Conservation (phyloP, 2,329 filamentous ascomycete genomes). For the Colletotrichum ledebouriae region DNA sequence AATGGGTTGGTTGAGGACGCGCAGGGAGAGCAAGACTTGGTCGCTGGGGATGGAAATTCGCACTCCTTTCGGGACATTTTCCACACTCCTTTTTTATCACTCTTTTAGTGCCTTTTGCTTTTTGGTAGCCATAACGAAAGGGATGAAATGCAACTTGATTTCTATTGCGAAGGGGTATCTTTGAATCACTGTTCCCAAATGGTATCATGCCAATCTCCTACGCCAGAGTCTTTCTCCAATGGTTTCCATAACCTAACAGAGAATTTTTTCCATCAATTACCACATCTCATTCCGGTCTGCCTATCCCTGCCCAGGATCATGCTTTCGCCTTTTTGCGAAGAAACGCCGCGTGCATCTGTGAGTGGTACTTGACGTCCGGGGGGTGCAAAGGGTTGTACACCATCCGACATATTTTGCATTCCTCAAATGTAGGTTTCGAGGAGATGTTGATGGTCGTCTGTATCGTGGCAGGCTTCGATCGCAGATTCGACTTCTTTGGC, state of each 20-base stretch:
- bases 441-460: conserved; percentile 62
- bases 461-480: conserved; percentile 46
- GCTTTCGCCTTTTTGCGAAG: conserved; percentile 7
- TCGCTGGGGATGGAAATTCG: background rate
- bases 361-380: conserved; percentile 59
- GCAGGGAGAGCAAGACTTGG: background rate
- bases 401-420: conserved; percentile 58
- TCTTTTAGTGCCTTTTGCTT: background rate
- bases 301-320: background rate
- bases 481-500: conserved; percentile 24
- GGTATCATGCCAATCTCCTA: background rate
- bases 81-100: conserved; percentile 15
- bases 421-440: conserved; percentile 56
- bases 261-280: background rate
- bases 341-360: conserved; percentile 51
- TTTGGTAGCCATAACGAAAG: background rate
- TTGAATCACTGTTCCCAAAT: conserved; percentile 23
- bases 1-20: too few relatives aligned
- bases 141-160: conserved; percentile 5
- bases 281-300: background rate
- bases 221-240: background rate
- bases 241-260: background rate
- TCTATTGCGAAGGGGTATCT: conserved; percentile 31
- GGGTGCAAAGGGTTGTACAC: conserved; percentile 61
- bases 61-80: background rate